Percentiles rank a stretch among this genome's conserved stretches.
Evolutionary conservation across 2,329 filamentous ascomycete genomes (phyloP).

Genomic region (Alternaria sp.): DNA sequence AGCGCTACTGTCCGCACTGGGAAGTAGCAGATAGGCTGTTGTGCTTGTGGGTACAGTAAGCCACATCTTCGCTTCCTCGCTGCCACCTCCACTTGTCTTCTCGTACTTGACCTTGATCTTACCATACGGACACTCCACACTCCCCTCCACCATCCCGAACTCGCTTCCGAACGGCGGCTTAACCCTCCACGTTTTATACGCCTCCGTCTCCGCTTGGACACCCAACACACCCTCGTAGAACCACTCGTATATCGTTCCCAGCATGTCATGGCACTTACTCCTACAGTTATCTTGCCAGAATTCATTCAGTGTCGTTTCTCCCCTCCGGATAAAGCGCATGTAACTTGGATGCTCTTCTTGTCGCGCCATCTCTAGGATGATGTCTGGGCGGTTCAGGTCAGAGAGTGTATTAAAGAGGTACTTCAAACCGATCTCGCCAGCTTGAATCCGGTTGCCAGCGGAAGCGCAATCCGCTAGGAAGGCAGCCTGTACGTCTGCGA

Average conservation of each 20-base stretch:
- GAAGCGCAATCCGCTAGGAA: conserved; percentile 20
- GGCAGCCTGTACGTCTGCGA: background rate
- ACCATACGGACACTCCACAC: conserved; percentile 53
- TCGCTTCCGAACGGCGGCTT: conserved; percentile 53
- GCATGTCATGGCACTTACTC: conserved; percentile 59
- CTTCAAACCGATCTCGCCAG: conserved; percentile 55
- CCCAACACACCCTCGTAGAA: conserved; percentile 56
- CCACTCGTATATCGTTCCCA: conserved; percentile 60
- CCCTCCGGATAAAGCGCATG: conserved; percentile 57
- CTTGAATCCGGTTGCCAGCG: conserved; percentile 45
- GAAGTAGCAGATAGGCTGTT: background rate
- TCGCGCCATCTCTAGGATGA: conserved; percentile 55
- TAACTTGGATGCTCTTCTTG: conserved; percentile 60
- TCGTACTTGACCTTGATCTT: conserved; percentile 42
- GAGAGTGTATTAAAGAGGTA: conserved; percentile 55
- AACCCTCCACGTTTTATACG: conserved; percentile 53
- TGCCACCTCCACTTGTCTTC: background rate
- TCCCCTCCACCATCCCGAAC: conserved; percentile 50
- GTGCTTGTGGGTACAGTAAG: background rate
- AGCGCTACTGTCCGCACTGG: background rate
- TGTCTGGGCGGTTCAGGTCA: conserved; percentile 48
- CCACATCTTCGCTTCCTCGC: conserved; percentile 9
- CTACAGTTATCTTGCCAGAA: conserved; percentile 57
- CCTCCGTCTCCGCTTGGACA: conserved; percentile 48
- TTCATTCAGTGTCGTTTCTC: conserved; percentile 56